Evolutionary conservation across 2,329 filamentous ascomycete species (phyloP).

Genomic region (Claviceps digitariae): DNA sequence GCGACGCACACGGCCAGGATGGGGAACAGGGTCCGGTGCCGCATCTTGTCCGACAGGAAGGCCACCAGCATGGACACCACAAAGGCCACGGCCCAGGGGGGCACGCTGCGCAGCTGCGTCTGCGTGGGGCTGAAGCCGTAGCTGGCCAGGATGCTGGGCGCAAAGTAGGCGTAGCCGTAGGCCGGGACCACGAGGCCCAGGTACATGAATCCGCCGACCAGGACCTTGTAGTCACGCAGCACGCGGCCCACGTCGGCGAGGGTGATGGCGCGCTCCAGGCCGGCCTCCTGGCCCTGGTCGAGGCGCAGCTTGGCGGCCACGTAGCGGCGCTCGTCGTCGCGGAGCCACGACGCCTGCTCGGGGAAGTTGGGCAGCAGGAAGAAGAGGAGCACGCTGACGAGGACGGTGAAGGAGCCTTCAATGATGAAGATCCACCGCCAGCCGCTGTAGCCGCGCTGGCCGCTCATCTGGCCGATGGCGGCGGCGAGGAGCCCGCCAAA

Average conservation of each 20-base stretch:
- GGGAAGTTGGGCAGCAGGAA: conserved; percentile 54
- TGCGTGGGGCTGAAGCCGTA: conserved; percentile 48
- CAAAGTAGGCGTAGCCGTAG: conserved; percentile 67
- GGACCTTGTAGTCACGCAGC: conserved; percentile 61
- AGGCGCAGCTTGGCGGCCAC: conserved; percentile 51
- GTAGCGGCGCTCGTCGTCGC: conserved; percentile 52
- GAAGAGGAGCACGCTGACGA: conserved; percentile 40
- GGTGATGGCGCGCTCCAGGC: conserved; percentile 47
- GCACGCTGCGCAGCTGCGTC: conserved; percentile 44
- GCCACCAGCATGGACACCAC: conserved; percentile 66
- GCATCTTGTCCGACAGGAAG: conserved; percentile 52
- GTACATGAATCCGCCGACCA: conserved; percentile 68
- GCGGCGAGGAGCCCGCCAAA: conserved; percentile 79
- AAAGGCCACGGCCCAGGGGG: conserved; percentile 56
- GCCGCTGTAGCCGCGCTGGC: conserved; percentile 38
- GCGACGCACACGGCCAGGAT: conserved; percentile 54
- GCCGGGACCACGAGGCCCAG: conserved; percentile 66
- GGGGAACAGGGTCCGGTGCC: conserved; percentile 64
- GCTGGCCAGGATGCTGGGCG: conserved; percentile 54
- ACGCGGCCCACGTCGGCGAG: conserved; percentile 45
- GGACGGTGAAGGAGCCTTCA: conserved; percentile 39
- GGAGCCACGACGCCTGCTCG: conserved; percentile 60
- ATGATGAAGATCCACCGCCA: conserved; percentile 58
- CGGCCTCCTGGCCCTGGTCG: conserved; percentile 56
- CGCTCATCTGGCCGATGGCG: conserved; percentile 70